These are phyloP conservation scores for Bryopsis sp. DNA, from an alignment of 139 green algal genomes.

Conservation along the genomic window DNA sequence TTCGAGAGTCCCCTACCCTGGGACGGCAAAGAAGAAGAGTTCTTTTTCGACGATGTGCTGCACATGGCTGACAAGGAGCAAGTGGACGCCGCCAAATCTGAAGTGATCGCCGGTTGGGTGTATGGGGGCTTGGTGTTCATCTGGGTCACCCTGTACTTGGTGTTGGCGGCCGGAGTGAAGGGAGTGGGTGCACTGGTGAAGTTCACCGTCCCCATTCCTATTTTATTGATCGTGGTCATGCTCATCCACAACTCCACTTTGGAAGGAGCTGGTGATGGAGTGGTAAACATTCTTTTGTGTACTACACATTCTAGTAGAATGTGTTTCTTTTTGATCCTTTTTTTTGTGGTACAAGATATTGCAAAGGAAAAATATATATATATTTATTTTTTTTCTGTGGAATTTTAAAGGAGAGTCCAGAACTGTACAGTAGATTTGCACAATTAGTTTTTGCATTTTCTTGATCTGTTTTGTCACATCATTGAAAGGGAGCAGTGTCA, in stretches of 20 bases:
- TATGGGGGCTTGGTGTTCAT: constrained; percentile 19
- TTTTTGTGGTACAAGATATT: neutral
- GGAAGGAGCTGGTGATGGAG: constrained; percentile 9
- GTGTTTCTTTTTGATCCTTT: neutral
- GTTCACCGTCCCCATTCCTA: constrained; percentile 17
- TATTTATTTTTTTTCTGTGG: neutral
- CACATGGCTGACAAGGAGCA: neutral
- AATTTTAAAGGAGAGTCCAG: neutral
- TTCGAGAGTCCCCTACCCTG: neutral
- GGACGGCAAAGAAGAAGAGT: neutral
- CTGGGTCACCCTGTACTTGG: constrained; percentile 15
- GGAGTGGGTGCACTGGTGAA: neutral
- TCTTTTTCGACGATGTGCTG: constrained; percentile 11
- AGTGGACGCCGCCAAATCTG: constrained; percentile 6
- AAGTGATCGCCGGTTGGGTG: constrained; percentile 5
- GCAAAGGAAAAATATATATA: neutral
- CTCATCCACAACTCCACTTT: constrained; percentile 21
- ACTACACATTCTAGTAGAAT: neutral
- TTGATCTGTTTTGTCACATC: too few species aligned
- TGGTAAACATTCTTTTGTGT: neutral
- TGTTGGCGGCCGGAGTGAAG: constrained; percentile 10
- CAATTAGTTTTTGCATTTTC: too few species aligned
- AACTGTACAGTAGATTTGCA: too few species aligned
- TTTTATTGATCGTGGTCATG: constrained; percentile 18
- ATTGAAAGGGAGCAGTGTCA: too few species aligned